These are phyloP conservation scores for Hebeloma cylindrosporum DNA, from an alignment of 768 basidiomycete genomes.

Conservation along the genomic window DNA sequence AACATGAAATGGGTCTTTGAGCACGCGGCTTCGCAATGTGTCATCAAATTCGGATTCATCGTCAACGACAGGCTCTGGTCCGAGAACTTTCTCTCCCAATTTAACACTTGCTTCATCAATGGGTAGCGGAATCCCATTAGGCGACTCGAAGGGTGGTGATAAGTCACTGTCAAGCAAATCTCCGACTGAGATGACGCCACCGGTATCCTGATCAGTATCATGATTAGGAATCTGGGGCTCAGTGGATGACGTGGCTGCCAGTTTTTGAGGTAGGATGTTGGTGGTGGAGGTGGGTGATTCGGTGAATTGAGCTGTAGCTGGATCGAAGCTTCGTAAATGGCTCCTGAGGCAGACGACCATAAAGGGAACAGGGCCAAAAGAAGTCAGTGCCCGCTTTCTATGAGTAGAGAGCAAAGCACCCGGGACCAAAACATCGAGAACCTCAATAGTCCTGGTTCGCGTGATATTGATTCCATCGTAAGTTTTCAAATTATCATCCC, in stretches of 20 bases:
- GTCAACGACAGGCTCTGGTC: background rate
- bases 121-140: background rate
- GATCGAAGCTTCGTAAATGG: conserved; percentile 9
- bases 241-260: background rate
- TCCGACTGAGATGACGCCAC: background rate
- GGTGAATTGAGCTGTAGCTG: background rate
- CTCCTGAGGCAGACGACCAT: conserved; percentile 11
- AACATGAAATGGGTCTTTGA: conserved; percentile 30
- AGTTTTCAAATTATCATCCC: background rate
- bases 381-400: conserved; percentile 9
- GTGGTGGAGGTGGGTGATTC: background rate
- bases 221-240: background rate
- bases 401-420: conserved; percentile 19
- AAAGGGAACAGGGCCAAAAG: conserved; percentile 19
- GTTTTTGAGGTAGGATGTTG: background rate
- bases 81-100: background rate
- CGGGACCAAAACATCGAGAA: conserved; percentile 12
- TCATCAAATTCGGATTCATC: too few relatives aligned
- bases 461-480: conserved; percentile 8
- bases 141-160: background rate
- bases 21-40: conserved; percentile 18
- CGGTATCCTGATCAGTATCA: background rate
- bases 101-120: conserved; percentile 2
- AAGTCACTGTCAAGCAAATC: too few relatives aligned
- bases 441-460: background rate